phyloP scores from a whole-genome alignment of 2,329 filamentous ascomycete genomes.

The Thelonectria rubi region DNA sequence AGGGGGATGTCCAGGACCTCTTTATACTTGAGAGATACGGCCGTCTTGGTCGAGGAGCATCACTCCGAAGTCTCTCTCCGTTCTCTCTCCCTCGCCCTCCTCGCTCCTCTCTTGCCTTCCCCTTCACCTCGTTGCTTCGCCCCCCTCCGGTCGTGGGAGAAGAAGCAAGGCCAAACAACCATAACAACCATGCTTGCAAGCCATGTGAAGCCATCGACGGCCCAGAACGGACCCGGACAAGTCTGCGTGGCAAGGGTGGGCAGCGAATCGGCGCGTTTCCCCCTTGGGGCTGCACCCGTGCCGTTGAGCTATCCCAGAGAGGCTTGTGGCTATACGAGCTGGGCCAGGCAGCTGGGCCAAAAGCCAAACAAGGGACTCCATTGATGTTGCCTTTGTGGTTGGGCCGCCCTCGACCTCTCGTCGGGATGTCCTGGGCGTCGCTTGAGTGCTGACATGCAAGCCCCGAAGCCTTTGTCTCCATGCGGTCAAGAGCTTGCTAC shows the following conservation, averaged over 20 bases:
- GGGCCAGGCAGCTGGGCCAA: constrained; percentile 21
- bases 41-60: background rate
- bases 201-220: constrained; percentile 8
- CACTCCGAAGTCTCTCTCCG: background rate
- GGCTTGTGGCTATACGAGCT: background rate
- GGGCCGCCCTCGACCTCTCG: constrained; percentile 1
- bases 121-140: background rate
- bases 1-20: constrained; percentile 6
- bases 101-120: background rate
- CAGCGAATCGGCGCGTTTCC: constrained; percentile 2
- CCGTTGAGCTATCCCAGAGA: constrained; percentile 4
- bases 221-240: constrained; percentile 1
- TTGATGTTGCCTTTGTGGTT: background rate
- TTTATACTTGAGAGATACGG: constrained; percentile 4
- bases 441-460: constrained; percentile 7
- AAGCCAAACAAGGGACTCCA: background rate
- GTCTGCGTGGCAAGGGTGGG: no score
- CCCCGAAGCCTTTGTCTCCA: background rate
- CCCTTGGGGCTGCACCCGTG: background rate
- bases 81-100: background rate
- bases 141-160: background rate
- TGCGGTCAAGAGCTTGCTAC: background rate
- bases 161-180: background rate
- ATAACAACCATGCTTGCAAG: background rate
- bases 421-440: background rate